These are phyloP conservation scores for Diddensiella santjacobensis DNA, from an alignment of 805 yeast species.

Conservation along the genomic window DNA sequence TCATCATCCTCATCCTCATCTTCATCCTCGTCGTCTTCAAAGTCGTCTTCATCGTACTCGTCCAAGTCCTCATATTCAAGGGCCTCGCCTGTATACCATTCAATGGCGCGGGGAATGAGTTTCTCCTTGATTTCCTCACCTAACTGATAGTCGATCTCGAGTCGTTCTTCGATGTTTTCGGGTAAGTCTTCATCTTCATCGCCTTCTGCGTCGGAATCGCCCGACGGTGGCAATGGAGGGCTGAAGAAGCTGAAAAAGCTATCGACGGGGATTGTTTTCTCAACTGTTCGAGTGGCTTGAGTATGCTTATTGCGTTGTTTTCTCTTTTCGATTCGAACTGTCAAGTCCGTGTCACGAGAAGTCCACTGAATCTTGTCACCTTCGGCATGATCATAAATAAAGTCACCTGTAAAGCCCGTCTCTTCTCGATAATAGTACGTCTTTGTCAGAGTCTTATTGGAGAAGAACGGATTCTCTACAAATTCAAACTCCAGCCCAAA, in stretches of 20 bases:
- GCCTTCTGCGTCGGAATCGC: constrained; percentile 50
- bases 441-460: constrained; percentile 69
- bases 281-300: constrained; percentile 92
- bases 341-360: constrained; percentile 74
- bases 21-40: constrained; percentile 55
- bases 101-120: constrained; percentile 92
- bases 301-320: constrained; percentile 96
- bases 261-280: constrained; percentile 88
- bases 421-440: constrained; percentile 92
- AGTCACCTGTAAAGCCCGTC: constrained; percentile 91
- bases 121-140: constrained; percentile 97
- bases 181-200: constrained; percentile 62
- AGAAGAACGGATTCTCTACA: constrained; percentile 68
- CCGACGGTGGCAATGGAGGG: constrained; percentile 82
- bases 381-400: constrained; percentile 94
- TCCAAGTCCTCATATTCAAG: constrained; percentile 65
- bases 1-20: constrained; percentile 61
- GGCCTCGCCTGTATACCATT: constrained; percentile 98
- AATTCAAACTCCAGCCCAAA: constrained; percentile 84
- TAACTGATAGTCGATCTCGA: constrained; percentile 89
- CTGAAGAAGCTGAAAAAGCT: constrained; percentile 94
- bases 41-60: constrained; percentile 58
- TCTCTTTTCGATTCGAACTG: constrained; percentile 84
- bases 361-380: constrained; percentile 85
- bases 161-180: constrained; percentile 72